Base-by-base conservation (phyloP, 176 grass and related monocot genomes). In the Phoenix dactylifera region DNA sequence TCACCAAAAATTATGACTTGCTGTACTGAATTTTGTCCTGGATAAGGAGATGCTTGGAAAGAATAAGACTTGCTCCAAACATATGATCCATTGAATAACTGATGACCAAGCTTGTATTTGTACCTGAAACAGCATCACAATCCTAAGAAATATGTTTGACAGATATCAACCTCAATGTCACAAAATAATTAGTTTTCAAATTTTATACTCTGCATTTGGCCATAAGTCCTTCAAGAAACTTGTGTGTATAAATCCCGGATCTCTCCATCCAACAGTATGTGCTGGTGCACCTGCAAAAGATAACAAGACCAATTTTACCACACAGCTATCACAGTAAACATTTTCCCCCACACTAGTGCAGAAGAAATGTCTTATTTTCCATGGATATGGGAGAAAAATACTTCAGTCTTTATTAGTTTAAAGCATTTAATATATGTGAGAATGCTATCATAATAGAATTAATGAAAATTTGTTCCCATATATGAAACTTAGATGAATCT, bases 181-280 rank as follows among this genome's bases (percentile, higher is more conserved):
- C 10, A 44, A 44, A 14, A 44, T 44, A 44, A 44, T 12, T 44
- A 12, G 7, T 44, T 44, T 12, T 18, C 16, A 19, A 52, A 39
- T 17, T 23, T 4, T 12, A 15, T 89, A 96, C 86, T 82, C 65
- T 83, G 74, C 82, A 65, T 77, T 89, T 59, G 91, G 83, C 80
- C 77, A 80, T 6, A 96, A 57, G 58, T 96, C 84, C 7, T 75
- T 85, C 5, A 90, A 72, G 26, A 87, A 96, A 69, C 80, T 82
- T 49, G 86, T 96, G 57, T 96, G 86, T 74, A 90, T 87, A 64
- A 87, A 96, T 52, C 91, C 91, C 15, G 91, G 91, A 75, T 96
- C 80, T 71, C 91, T 87, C 91, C 91, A 96, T 51, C 91, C 91
- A 73, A 84, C 80, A n/a, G 83, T 87, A 25, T 77, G 75, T 54